Evolutionary conservation across 371 early-diverging fungal species (phyloP), one percentile per base, ranked within the genome.

Genomic region (Gilbertella persicaria): DNA sequence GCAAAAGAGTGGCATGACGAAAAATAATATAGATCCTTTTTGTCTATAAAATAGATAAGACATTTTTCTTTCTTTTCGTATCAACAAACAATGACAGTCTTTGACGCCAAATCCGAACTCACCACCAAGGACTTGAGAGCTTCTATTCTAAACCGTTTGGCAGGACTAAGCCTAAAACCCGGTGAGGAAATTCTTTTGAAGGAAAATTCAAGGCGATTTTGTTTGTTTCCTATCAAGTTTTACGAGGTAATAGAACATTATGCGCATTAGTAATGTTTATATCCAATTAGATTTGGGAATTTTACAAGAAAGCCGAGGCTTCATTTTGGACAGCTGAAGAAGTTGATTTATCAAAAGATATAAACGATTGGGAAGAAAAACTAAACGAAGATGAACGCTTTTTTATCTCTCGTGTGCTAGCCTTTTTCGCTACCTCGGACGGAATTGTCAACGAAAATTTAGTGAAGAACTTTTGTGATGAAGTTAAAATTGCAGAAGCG

Each of bases 281-380:
- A 25, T 3, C 3, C n/a, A 21, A 13, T 30, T 45, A 44, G 42
- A 88, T 97, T 62, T 99, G 99, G 99, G 85, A 92, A 47, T 88
- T 97, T 85, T 99, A 99, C 87, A 99, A 99, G 75, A 97, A 99
- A 76, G 98, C 99, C 50, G 97, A 95, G 64, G 97, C 98, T 4
- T 91, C 91, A 12, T 99, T 99, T 84, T 99, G 99, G 99, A 98
- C 98, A 1, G 98, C 90, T 28, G 99, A 99, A 67, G 99, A 99
- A 61, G 97, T 98, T 43, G 98, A 99, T 70, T 84, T 99, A 25
- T 88, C 92, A 52, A 94, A 93, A 69, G 99, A 99, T 79, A 78
- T 80, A 61, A 58, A 71, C 52, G 95, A 99, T 71, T 99, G 98
- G 98, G 93, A 94, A 54, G 85, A 90, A 71, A 80, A 78, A 20